phyloP scores from a whole-genome alignment of 371 early-diverging fungal species.

The Gilbertella persicaria region DNA sequence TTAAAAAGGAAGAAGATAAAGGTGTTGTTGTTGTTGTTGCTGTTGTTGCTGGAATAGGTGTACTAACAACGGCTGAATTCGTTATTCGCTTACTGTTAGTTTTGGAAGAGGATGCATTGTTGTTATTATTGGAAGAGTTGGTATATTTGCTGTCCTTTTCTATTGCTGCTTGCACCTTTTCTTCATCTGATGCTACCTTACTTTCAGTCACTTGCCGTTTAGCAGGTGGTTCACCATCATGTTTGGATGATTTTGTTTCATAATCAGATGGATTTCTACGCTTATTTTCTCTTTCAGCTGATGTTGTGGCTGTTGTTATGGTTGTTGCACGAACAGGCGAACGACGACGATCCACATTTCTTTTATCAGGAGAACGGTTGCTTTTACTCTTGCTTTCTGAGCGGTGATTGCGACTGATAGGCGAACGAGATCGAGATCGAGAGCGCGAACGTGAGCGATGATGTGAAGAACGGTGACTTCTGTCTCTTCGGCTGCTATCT shows the following conservation, averaged over 20 bases:
- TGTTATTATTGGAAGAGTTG: background rate
- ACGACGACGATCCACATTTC: background rate
- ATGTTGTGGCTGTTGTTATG: too few relatives aligned
- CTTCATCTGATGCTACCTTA: background rate
- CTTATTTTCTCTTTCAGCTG: background rate
- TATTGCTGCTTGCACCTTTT: background rate
- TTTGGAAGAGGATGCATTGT: background rate
- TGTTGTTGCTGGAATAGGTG: background rate
- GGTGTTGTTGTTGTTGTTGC: background rate
- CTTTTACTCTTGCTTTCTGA: background rate
- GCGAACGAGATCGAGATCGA: background rate
- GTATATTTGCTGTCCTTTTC: background rate
- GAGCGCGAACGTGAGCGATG: background rate
- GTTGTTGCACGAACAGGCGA: too few relatives aligned
- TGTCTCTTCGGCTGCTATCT: background rate
- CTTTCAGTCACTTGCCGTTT: background rate
- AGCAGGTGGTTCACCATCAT: background rate
- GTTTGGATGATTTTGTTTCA: background rate
- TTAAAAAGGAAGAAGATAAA: background rate
- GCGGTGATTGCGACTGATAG: background rate
- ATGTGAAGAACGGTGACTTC: background rate
- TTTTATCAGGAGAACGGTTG: background rate
- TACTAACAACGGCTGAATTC: background rate
- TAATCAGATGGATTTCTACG: background rate
- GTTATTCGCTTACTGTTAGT: background rate